Conservation (phyloP, 2,329 filamentous ascomycete species). For the Cladosporium sp. region DNA sequence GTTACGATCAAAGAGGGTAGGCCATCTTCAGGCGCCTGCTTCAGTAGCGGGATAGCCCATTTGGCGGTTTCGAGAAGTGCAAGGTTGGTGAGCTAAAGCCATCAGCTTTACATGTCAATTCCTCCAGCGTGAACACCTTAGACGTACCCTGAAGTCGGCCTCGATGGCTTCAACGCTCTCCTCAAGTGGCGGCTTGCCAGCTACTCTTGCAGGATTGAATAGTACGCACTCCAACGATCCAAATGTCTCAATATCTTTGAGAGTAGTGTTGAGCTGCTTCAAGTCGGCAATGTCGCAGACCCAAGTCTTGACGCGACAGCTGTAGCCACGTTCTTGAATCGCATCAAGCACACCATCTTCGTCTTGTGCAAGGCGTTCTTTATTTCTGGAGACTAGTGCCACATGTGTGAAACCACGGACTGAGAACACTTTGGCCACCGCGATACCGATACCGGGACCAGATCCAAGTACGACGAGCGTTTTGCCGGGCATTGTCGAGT, state of each 20-base stretch:
- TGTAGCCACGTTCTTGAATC: slow-evolving; percentile 28
- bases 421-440: slow-evolving; percentile 40
- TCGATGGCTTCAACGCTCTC: slow-evolving; percentile 44
- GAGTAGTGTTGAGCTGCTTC: slow-evolving; percentile 33
- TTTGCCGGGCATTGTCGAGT: slow-evolving; percentile 23
- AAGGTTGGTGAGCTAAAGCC: slow-evolving; percentile 41
- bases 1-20: slow-evolving; percentile 49
- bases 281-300: slow-evolving; percentile 43
- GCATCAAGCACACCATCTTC: slow-evolving; percentile 27
- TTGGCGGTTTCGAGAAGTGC: slow-evolving; percentile 47
- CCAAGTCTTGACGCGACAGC: slow-evolving; percentile 42
- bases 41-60: slow-evolving; percentile 44
- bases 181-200: slow-evolving; percentile 39
- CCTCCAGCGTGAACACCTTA: no score
- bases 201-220: slow-evolving; percentile 51
- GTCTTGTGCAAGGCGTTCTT: slow-evolving; percentile 36
- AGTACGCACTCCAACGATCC: slow-evolving; percentile 46
- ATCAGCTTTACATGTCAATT: neutral
- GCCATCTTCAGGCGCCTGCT: slow-evolving; percentile 30
- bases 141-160: slow-evolving; percentile 46
- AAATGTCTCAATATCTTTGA: slow-evolving; percentile 42
- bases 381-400: slow-evolving; percentile 46
- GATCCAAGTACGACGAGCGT: slow-evolving; percentile 41
- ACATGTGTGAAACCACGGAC: slow-evolving; percentile 44
- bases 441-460: slow-evolving; percentile 47